phyloP scores from a whole-genome alignment of 1,284 basidiomycete species.

The Gomphus bonarii region DNA sequence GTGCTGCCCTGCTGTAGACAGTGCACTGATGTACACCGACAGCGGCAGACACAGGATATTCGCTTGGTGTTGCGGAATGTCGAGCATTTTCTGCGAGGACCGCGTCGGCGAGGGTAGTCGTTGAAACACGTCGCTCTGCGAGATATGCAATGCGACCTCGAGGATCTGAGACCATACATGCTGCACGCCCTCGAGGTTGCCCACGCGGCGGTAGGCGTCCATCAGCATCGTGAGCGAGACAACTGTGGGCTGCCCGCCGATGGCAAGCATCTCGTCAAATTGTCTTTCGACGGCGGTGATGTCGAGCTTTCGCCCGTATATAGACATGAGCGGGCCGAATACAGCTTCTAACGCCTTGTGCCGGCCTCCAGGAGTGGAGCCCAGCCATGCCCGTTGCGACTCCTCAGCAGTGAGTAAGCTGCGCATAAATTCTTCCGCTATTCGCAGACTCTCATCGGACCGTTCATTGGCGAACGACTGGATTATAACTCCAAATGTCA shows the following conservation, averaged over 20 bases:
- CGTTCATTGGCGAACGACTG: constrained; percentile 44
- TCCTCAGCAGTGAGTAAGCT: constrained; percentile 30
- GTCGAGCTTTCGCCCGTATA: constrained; percentile 38
- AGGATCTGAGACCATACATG: constrained; percentile 67
- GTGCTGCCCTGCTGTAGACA: constrained; percentile 59
- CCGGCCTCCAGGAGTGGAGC: constrained; percentile 25
- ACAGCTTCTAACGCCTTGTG: constrained; percentile 40
- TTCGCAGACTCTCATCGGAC: constrained; percentile 35
- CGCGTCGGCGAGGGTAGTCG: constrained; percentile 15
- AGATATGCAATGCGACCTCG: constrained; percentile 36
- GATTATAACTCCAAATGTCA: constrained; percentile 69
- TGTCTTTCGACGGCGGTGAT: constrained; percentile 49
- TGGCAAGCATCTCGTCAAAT: constrained; percentile 44
- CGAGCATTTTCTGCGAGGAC: not conserved
- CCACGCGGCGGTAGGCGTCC: constrained; percentile 60
- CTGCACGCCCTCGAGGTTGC: constrained; percentile 46
- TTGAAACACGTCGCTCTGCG: constrained; percentile 27
- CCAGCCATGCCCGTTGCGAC: constrained; percentile 27
- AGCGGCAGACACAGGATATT: constrained; percentile 70
- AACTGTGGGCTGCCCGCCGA: constrained; percentile 48
- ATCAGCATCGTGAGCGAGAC: constrained; percentile 59
- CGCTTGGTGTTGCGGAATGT: constrained; percentile 24
- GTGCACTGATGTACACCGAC: constrained; percentile 74
- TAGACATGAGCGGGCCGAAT: constrained; percentile 55
- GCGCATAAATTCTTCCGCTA: constrained; percentile 55